Percentiles rank a stretch among this genome's conserved stretches.
phyloP scores from a whole-genome alignment of 2,329 filamentous ascomycete genomes.

The Fusarium falciforme region DNA sequence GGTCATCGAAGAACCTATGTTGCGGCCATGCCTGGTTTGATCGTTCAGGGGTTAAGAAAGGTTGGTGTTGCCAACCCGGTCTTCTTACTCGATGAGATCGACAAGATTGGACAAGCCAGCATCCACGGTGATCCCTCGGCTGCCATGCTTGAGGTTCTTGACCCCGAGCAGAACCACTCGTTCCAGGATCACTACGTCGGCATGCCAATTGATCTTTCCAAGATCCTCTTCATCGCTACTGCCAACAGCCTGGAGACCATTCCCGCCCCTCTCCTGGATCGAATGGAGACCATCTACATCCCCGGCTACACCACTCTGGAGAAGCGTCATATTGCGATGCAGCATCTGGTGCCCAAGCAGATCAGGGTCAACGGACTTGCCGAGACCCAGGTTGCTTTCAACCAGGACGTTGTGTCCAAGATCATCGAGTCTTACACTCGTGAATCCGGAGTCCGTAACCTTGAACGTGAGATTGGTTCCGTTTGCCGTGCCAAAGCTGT shows the following conservation, averaged over 20 bases:
- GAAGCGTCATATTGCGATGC: constrained; percentile 93
- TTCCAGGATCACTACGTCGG: constrained; percentile 98
- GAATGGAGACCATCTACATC: constrained; percentile 95
- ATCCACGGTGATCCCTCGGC: constrained; percentile 96
- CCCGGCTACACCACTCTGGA: constrained; percentile 97
- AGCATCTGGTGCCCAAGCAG: constrained; percentile 96
- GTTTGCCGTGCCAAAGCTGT: constrained; percentile 97
- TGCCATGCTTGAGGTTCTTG: constrained; percentile 96
- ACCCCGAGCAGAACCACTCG: constrained; percentile 95
- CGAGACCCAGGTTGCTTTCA: constrained; percentile 79
- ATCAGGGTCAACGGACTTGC: constrained; percentile 88
- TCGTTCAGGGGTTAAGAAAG: constrained; percentile 94
- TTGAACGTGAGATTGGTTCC: constrained; percentile 94
- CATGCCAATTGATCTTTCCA: constrained; percentile 94
- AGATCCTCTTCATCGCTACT: constrained; percentile 96
- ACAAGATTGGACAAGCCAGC: constrained; percentile 92
- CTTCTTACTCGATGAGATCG: constrained; percentile 95
- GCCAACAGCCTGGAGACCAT: constrained; percentile 97
- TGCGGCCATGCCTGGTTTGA: constrained; percentile 96
- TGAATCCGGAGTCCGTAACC: constrained; percentile 93
- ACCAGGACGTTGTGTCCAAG: constrained; percentile 88
- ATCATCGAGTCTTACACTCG: constrained; percentile 97
- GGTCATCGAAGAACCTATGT: constrained; percentile 97
- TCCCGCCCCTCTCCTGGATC: constrained; percentile 89
- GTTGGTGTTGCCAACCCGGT: constrained; percentile 96